Percentiles rank a stretch among this genome's conserved stretches.
These are phyloP conservation scores for Gonapodya sp. DNA, from an alignment of 192 early-diverging fungal genomes.

Conservation along the genomic window DNA sequence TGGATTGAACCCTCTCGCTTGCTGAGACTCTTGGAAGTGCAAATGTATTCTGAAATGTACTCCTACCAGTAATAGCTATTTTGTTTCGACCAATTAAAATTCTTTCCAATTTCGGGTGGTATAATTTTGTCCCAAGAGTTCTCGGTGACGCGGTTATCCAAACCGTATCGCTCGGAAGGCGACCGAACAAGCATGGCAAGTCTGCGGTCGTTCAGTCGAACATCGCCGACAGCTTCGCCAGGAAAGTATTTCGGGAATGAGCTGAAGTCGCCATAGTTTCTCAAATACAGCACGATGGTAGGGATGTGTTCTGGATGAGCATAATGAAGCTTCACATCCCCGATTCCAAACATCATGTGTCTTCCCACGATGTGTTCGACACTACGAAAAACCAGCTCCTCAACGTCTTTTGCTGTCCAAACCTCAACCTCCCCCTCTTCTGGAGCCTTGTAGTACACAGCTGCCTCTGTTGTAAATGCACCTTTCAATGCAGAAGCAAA, in stretches of 20 bases:
- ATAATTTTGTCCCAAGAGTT: background rate
- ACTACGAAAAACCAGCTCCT: background rate
- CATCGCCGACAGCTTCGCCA: no score
- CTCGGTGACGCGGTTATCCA: background rate
- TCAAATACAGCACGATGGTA: background rate
- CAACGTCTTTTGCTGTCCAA: background rate
- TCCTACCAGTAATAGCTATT: no score
- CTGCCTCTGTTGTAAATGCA: background rate
- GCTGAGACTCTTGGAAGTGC: no score
- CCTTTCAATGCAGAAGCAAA: background rate
- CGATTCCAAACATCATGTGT: background rate
- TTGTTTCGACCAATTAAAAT: no score
- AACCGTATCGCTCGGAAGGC: background rate
- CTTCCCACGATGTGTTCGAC: background rate
- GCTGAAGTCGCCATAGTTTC: background rate
- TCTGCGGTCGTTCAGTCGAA: no score
- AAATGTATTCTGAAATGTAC: no score
- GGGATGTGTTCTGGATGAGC: background rate
- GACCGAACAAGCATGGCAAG: no score
- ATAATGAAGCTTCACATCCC: background rate
- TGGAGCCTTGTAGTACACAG: background rate
- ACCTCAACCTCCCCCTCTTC: background rate
- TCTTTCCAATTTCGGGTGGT: no score
- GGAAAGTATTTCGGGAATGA: background rate
- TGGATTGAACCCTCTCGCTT: no score